phyloP scores from a whole-genome alignment of 441 rosid species.

The Adansonia grandidieri region DNA sequence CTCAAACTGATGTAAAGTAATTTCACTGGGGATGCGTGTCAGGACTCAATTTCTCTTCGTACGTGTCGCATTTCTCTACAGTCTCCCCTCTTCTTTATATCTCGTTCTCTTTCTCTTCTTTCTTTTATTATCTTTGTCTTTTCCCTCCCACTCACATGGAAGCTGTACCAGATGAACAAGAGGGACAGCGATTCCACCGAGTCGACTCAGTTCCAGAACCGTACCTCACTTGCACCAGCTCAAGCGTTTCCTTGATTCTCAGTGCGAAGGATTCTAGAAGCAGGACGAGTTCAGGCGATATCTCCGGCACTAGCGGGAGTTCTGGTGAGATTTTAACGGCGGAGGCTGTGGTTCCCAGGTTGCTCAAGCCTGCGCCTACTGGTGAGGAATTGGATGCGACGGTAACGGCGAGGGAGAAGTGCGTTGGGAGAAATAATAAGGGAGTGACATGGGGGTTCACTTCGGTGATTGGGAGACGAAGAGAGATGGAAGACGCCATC shows the following conservation, averaged over 20 bases:
- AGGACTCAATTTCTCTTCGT: slow-evolving; percentile 24
- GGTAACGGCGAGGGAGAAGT: slow-evolving; percentile 35
- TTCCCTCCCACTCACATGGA: slow-evolving; percentile 36
- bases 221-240: slow-evolving; percentile 38
- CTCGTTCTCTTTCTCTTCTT: background rate
- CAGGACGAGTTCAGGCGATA: slow-evolving; percentile 43
- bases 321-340: slow-evolving; percentile 49
- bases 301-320: slow-evolving; percentile 44
- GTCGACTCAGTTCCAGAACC: slow-evolving; percentile 37
- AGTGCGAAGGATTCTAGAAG: slow-evolving; percentile 42
- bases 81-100: slow-evolving; percentile 27
- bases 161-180: slow-evolving; percentile 27
- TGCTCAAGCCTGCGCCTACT: slow-evolving; percentile 13
- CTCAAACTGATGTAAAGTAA: too few relatives aligned
- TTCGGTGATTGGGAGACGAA: slow-evolving; percentile 59
- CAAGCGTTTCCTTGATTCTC: slow-evolving; percentile 34
- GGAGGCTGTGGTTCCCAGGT: slow-evolving; percentile 29
- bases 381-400: slow-evolving; percentile 25
- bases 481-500: slow-evolving; percentile 69
- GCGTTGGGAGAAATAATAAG: slow-evolving; percentile 48
- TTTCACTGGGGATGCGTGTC: slow-evolving; percentile 33
- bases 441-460: slow-evolving; percentile 58
- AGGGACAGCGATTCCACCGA: slow-evolving; percentile 36
- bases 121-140: too few relatives aligned
- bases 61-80: slow-evolving; percentile 43